Evolutionary conservation across 2,329 filamentous ascomycete genomes (phyloP).

Genomic region (Pyrenochaeta sp.): DNA sequence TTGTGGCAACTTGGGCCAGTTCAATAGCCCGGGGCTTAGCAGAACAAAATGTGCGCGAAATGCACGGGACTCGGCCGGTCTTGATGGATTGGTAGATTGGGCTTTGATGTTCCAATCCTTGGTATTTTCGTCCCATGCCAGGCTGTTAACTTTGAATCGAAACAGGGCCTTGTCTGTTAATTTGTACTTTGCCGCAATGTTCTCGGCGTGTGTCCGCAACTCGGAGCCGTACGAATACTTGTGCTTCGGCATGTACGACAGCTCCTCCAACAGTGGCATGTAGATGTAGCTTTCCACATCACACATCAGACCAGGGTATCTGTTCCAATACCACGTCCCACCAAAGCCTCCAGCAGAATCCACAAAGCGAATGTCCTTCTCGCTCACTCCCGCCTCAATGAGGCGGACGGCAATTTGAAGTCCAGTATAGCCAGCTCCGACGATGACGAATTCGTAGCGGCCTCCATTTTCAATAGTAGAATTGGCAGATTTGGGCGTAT

Average conservation of each 20-base stretch:
- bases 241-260: no score
- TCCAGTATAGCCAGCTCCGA: conserved; percentile 52
- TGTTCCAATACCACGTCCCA: conserved; percentile 56
- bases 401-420: conserved; percentile 48
- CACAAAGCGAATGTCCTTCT: conserved; percentile 49
- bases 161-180: conserved; percentile 1
- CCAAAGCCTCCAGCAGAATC: conserved; percentile 56
- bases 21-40: conserved; percentile 48
- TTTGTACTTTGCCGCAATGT: conserved; percentile 1
- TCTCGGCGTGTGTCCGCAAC: conserved; percentile 2
- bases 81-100: no score
- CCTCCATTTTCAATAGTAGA: conserved; percentile 2
- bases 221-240: conserved; percentile 10
- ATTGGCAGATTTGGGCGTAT: conserved; percentile 1
- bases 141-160: not conserved
- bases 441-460: conserved; percentile 39
- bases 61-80: no score
- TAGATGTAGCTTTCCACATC: no score
- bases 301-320: no score
- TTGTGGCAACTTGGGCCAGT: conserved; percentile 19
- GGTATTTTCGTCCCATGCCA: conserved; percentile 54
- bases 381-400: conserved; percentile 41
- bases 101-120: conserved; percentile 45
- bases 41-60: no score
- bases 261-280: not conserved